Base-by-base conservation (phyloP, 2,329 filamentous ascomycete species). In the Microsporum audouinii region DNA sequence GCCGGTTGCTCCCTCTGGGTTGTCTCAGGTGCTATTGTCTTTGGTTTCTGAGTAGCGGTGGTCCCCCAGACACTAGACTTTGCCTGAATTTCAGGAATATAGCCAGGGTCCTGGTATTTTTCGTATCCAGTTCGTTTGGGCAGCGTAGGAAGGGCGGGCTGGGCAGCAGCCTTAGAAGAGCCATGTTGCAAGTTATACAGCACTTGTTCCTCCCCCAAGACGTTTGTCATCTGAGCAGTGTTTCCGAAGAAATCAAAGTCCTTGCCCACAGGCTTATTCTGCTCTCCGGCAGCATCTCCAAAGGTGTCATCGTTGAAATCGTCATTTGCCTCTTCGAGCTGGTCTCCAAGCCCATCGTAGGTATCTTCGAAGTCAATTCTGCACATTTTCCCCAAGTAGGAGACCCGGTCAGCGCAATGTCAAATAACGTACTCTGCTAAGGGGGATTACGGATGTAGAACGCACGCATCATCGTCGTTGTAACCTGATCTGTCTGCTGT, bases 291-390 rank as follows among this genome's bases (percentile, higher is more conserved):
- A 62, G 78, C 81, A 61, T 75, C 76, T 63, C 83, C 89, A 71
- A 99, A 99, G 1, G 94, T 99, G 72, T 97, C 94, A 69, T 97
- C 90, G 74, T 99, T 99, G 80, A 96, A 90, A 58, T 83, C 90
- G 78, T 99, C 94, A 70, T 92, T 89, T 23, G 88, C 87, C 72
- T 99, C 92, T 69, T 96, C 87, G 39, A 99, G 85, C 73, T 88
- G 85, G 71, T 96, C 88, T 61, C 91, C 94, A 45, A 99, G 80
- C 17, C 92, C 92, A 74, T 99, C 94, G 72, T 97, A 97, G 41
- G 92, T 97, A 71, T 99, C 91, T 69, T 99, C 94, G 68, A 97
- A 99, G 69, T 97, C 88, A 69, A 88, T 82, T 60, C 85, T 88
- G 17, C 17, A 23, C 17, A 3, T 43, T 43, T 1, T 8, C 17